These are phyloP conservation scores for Nothophaeocryptopus gaeumannii DNA, from an alignment of 2,329 filamentous ascomycete genomes.

Conservation along the genomic window DNA sequence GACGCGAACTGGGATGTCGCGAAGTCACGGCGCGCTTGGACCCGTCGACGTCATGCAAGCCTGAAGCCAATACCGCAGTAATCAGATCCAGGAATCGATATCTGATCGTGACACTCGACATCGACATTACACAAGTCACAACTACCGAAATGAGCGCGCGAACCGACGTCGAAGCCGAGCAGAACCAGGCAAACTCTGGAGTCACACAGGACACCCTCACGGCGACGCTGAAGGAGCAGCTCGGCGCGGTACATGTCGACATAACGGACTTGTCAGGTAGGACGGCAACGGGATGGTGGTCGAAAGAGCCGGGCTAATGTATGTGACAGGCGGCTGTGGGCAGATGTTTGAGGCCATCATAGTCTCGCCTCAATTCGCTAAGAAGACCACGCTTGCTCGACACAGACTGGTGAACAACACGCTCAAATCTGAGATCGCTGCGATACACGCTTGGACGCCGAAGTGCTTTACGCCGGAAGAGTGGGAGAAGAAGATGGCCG, in stretches of 20 bases:
- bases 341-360: constrained; percentile 70
- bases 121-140: no score
- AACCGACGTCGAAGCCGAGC: constrained; percentile 44
- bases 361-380: constrained; percentile 53
- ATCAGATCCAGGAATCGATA: no score
- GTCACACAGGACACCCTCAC: constrained; percentile 73
- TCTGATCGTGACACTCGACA: no score
- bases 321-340: constrained; percentile 61
- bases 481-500: constrained; percentile 66
- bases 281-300: constrained; percentile 18
- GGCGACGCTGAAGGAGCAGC: constrained; percentile 64
- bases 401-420: constrained; percentile 82
- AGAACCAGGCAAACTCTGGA: constrained; percentile 49
- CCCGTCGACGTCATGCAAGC: no score
- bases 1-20: no score
- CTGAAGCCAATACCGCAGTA: no score
- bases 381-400: constrained; percentile 69
- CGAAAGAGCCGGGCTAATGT: not conserved
- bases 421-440: constrained; percentile 81
- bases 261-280: constrained; percentile 90
- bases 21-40: no score
- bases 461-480: constrained; percentile 91
- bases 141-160: constrained; percentile 41
- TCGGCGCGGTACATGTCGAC: constrained; percentile 76
- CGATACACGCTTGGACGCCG: constrained; percentile 91